phyloP scores from a whole-genome alignment of 805 yeast species.

The Kuraishia floccosa region DNA sequence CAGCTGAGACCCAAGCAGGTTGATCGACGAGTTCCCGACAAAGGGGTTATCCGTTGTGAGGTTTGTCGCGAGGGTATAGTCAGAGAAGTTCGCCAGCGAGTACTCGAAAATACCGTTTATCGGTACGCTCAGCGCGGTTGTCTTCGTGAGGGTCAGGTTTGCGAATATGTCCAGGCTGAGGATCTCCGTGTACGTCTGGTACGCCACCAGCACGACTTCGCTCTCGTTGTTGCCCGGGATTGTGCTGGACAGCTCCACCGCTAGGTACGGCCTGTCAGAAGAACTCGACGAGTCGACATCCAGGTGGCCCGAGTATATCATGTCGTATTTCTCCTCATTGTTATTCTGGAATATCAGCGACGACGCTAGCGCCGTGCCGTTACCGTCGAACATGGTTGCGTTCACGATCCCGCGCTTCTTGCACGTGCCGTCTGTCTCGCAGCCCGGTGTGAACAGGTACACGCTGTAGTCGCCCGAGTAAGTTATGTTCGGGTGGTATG shows the following conservation, averaged over 20 bases:
- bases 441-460: slow-evolving; percentile 79
- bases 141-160: slow-evolving; percentile 14
- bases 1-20: slow-evolving; percentile 20
- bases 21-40: slow-evolving; percentile 39
- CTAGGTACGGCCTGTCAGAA: slow-evolving; percentile 25
- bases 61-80: slow-evolving; percentile 11
- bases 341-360: slow-evolving; percentile 68
- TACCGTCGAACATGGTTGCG: slow-evolving; percentile 49
- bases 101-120: slow-evolving; percentile 82
- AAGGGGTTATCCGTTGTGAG: slow-evolving; percentile 8
- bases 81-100: slow-evolving; percentile 48
- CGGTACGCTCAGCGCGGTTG: slow-evolving; percentile 14
- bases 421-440: slow-evolving; percentile 60
- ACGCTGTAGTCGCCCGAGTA: slow-evolving; percentile 69
- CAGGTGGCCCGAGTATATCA: slow-evolving; percentile 59
- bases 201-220: slow-evolving; percentile 59
- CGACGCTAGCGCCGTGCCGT: slow-evolving; percentile 28
- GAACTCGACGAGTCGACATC: slow-evolving; percentile 27
- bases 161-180: slow-evolving; percentile 30
- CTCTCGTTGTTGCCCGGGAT: slow-evolving; percentile 8
- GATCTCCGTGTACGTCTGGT: slow-evolving; percentile 42
- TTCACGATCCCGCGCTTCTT: slow-evolving; percentile 62
- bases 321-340: slow-evolving; percentile 68
- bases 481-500: slow-evolving; percentile 57
- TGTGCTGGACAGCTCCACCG: slow-evolving; percentile 13